Evolutionary conservation across 768 basidiomycete species (phyloP).

Genomic region (Boletus bicolor): DNA sequence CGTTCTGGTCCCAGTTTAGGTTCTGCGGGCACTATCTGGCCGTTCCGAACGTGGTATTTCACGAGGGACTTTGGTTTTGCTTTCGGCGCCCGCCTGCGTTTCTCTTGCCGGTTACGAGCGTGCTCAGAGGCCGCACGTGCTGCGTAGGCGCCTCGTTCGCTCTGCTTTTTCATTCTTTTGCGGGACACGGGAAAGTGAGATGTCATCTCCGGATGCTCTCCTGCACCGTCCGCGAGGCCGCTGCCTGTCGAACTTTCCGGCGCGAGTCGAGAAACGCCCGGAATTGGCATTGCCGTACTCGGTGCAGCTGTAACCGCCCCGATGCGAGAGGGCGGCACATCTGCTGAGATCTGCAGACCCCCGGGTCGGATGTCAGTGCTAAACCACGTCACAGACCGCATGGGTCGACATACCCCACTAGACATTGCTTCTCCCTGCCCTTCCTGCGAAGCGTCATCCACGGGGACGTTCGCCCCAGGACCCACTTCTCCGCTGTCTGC

Average conservation of each 20-base stretch:
- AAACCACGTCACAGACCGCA: background rate
- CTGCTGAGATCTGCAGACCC: background rate
- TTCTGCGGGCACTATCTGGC: constrained; percentile 11
- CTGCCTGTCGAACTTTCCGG: background rate
- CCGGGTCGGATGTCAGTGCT: constrained; percentile 1
- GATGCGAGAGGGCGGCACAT: background rate
- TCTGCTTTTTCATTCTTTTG: constrained; percentile 2
- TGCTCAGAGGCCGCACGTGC: background rate
- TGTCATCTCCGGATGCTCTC: background rate
- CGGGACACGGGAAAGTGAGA: background rate
- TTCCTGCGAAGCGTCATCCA: background rate
- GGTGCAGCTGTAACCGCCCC: background rate
- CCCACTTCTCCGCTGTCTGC: too few species aligned
- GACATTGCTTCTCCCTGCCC: background rate
- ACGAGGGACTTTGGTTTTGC: background rate
- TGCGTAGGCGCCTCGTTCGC: background rate
- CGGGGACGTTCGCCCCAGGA: background rate
- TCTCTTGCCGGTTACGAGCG: background rate
- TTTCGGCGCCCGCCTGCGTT: background rate
- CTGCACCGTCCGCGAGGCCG: too few species aligned
- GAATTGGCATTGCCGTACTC: background rate
- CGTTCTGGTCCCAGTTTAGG: background rate
- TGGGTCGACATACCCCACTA: background rate
- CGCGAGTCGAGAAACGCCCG: background rate
- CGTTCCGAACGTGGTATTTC: constrained; percentile 15